A percentile compares a stretch with the other conserved stretches of the same genome.
These are phyloP conservation scores for Phlebiopsis flavidoalba DNA, from an alignment of 768 basidiomycete genomes.

Conservation along the genomic window DNA sequence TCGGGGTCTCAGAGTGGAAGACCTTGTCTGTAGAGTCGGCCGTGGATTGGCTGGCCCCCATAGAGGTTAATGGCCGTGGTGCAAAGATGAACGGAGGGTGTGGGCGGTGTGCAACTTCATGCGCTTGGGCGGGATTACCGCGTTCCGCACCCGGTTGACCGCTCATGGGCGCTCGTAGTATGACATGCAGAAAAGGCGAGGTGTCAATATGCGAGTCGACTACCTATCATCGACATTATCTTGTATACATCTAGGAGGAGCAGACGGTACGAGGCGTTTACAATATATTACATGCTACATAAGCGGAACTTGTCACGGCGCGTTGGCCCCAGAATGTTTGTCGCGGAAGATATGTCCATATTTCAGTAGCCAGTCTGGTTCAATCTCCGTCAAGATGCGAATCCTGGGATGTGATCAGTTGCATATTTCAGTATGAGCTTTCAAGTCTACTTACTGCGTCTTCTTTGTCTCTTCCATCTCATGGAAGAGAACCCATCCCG, in stretches of 20 bases:
- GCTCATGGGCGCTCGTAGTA: background rate
- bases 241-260: background rate
- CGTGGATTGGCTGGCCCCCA: slow-evolving; percentile 73
- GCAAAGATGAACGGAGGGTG: too few relatives aligned
- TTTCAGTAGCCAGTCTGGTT: slow-evolving; percentile 77
- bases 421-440: background rate
- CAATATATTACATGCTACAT: too few relatives aligned
- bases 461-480: slow-evolving; percentile 97
- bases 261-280: too few relatives aligned
- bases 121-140: background rate
- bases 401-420: slow-evolving; percentile 49
- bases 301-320: background rate
- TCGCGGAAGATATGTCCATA: slow-evolving; percentile 44
- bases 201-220: background rate
- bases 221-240: background rate
- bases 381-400: slow-evolving; percentile 88
- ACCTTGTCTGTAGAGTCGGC: slow-evolving; percentile 51
- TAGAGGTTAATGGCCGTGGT: slow-evolving; percentile 19
- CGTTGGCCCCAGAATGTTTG: slow-evolving; percentile 17
- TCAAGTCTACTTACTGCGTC: slow-evolving; percentile 56
- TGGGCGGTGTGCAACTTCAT: background rate
- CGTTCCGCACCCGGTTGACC: slow-evolving; percentile 7
- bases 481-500: slow-evolving; percentile 92
- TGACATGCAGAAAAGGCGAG: background rate
- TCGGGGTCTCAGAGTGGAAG: slow-evolving; percentile 33